Evolutionary conservation across 257 asterid species (phyloP), one percentile per base, ranked within the genome.

Genomic region (Rubia yunnanensis): DNA sequence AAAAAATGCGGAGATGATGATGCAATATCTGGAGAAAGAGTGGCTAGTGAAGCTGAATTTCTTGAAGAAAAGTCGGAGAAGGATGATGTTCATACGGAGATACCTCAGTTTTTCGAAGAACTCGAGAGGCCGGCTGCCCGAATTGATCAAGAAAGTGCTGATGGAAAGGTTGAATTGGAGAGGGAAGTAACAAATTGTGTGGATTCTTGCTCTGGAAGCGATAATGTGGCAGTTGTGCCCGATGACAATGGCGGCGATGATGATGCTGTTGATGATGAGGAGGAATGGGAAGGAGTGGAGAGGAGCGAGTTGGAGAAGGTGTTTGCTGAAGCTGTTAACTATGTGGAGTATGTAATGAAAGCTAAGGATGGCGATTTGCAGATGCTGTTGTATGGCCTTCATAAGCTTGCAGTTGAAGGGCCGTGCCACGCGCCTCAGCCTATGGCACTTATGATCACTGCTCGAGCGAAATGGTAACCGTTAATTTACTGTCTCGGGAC

Each of bases 221-320:
- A 61, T 67, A 75, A 70, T 53, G 20, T 41, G 63, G 55, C 41
- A 28, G 24, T 27, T 69, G 74, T 52, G 67, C 72, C 63, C 67
- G 71, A 67, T 60, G 56, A 7, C 3, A 46, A 46, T 50, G 79
- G 72, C 71, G 86, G 79, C 67, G 74, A 50, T 58, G 79, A 55
- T 55, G 76, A 73, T 68, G 85, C 76, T 65, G 79, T 49, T 57
- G 80, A 61, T 62, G 81, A 52, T 31, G 90, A 82, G 73, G 96
- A 88, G 67, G 98, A 88, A 77, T 92, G 98, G 98, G 98, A 92
- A 68, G 95, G 95, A 20, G 77, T 92, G 27, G 98, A 92, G 81
- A 82, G 96, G 75, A 92, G 84, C 76, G 98, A 91, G 66, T 66
- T 89, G 81, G 96, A 92, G 80, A 84, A 82, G 64, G 80, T 64